Conservation (phyloP, 257 asterid species). For the Solanum paucissectum region DNA sequence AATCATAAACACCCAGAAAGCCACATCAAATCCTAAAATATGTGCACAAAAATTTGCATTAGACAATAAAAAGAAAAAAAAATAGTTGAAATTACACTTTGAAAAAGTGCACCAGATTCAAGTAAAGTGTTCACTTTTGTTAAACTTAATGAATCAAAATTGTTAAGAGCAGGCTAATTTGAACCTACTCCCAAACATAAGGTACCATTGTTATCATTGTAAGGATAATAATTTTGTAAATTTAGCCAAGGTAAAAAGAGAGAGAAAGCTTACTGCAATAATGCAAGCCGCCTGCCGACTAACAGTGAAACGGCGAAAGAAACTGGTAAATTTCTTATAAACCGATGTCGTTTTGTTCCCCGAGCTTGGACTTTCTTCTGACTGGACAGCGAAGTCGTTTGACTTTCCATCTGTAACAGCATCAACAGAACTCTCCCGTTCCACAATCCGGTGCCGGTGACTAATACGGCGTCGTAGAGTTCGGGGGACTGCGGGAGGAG, state of each 20-base stretch:
- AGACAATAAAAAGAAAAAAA: not conserved
- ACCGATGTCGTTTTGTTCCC: slow-evolving; percentile 10
- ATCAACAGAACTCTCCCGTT: not conserved
- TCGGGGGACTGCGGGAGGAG: slow-evolving; percentile 6
- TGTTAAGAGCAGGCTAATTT: not conserved
- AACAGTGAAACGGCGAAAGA: slow-evolving; percentile 18
- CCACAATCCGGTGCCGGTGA: slow-evolving; percentile 10
- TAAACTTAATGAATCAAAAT: not conserved
- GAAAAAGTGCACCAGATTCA: not conserved
- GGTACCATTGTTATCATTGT: not conserved
- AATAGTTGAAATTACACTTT: not conserved
- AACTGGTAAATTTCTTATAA: slow-evolving; percentile 12
- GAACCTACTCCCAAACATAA: not conserved
- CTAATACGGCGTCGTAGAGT: slow-evolving; percentile 32
- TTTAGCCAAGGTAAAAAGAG: not conserved
- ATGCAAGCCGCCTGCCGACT: slow-evolving; percentile 38
- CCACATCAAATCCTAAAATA: not conserved
- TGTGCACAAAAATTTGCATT: not conserved
- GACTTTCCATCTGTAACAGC: slow-evolving; percentile 5
- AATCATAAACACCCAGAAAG: not conserved
- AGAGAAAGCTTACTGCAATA: slow-evolving; percentile 26
- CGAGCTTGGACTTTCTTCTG: slow-evolving; percentile 13
- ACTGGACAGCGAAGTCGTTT: slow-evolving; percentile 10
- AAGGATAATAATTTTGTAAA: not conserved
- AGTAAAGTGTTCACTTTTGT: not conserved